Base-by-base conservation (phyloP, 2,329 filamentous ascomycete species). In the Calonectria pseudoturangicola region DNA sequence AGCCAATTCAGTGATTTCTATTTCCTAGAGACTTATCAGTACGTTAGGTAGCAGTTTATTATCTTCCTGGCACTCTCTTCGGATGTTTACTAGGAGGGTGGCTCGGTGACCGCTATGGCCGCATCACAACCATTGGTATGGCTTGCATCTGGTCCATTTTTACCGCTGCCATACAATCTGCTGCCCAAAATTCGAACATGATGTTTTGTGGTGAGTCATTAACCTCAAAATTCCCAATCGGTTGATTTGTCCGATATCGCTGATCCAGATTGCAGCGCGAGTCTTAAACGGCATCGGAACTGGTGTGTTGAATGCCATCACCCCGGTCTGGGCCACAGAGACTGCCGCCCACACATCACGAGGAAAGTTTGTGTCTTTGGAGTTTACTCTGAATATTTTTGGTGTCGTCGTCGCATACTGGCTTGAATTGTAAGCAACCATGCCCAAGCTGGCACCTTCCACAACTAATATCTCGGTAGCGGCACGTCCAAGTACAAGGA, bases 381-480 rank as follows among this genome's bases (percentile, higher is more conserved):
- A 87, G 21, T 89, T 89, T 77, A 86, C 88, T 69, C 86, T 87
- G 36, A 88, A 89, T 75, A 88, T 88, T 72, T 82, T 88, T 2
- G 87, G 88, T 10, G 88, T 89, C 54, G 84, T 82, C 10, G 68
- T 84, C 16, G 82, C 83, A 18, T 82, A 83, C 58, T 84, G 83
- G 83, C 75, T 84, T 43, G 81, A 79, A 28, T 84, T 84, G 54
- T 58, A 5, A 58, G 54, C 4, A 7, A 13, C 12, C 5, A 3
- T 13, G 5, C 25, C 12, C 5, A 15, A 25, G n/a, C 2, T 0
- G 10, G 4, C 10, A 13, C 8, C 5, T 2, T 41, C 54, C 12
- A 27, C 2, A 4, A 27, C 54, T 58, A 41, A 58, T 25, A 7
- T 39, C n/a, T 27, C n/a, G 16, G 0, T 10, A 58, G 54, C 70